These are phyloP conservation scores for Tardiomyces depauwii DNA, from an alignment of 1,139 yeast species.

Conservation along the genomic window DNA sequence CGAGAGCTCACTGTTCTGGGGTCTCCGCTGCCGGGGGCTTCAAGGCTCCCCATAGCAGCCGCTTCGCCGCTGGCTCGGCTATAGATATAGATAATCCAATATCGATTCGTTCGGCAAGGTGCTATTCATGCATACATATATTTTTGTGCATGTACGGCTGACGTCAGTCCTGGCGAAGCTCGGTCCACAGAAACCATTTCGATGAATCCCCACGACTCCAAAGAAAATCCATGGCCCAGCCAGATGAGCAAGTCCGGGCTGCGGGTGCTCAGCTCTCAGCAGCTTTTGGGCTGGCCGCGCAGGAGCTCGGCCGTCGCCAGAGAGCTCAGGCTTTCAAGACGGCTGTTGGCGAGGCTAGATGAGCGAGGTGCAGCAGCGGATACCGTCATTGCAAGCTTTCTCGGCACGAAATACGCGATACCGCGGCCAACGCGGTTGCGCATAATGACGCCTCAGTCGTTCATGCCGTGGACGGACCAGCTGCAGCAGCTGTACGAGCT, in stretches of 20 bases:
- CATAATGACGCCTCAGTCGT: conserved; percentile 82
- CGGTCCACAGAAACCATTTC: too few relatives aligned
- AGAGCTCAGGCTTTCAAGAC: background rate
- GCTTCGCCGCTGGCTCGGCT: too few relatives aligned
- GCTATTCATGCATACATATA: too few relatives aligned
- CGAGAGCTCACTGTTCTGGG: too few relatives aligned
- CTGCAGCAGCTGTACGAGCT: conserved; percentile 39
- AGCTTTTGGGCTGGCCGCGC: background rate
- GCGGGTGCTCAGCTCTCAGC: background rate
- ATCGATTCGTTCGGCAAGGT: too few relatives aligned
- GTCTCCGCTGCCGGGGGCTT: too few relatives aligned
- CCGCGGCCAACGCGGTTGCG: conserved; percentile 48
- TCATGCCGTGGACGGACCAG: conserved; percentile 83
- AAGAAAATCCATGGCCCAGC: too few relatives aligned
- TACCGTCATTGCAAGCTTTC: conserved; percentile 19
- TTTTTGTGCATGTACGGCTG: too few relatives aligned
- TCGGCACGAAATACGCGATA: conserved; percentile 38
- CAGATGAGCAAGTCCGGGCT: background rate
- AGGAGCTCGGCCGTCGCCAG: background rate
- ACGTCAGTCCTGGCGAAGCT: too few relatives aligned
- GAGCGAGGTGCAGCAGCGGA: background rate
- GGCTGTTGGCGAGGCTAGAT: background rate
- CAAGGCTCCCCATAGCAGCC: too few relatives aligned
- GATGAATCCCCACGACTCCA: too few relatives aligned
- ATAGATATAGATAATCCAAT: too few relatives aligned